Percentiles rank a stretch among this genome's conserved stretches.
phyloP scores from a whole-genome alignment of 2,329 filamentous ascomycete species.

The Sporothrix globosa region DNA sequence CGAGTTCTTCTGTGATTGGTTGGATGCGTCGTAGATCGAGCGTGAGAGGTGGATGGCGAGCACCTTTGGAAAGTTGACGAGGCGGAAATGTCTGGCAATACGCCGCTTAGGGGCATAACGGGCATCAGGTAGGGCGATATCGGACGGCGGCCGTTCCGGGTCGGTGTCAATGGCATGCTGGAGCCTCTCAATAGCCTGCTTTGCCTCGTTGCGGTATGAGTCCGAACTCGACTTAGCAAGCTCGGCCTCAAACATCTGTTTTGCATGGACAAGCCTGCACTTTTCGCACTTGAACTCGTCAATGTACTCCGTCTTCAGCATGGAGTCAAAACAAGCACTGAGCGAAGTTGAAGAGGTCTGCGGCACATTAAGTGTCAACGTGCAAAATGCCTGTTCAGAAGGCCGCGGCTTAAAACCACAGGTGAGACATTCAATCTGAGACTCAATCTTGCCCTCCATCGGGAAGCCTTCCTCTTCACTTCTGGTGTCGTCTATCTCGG shows the following conservation, averaged over 20 bases:
- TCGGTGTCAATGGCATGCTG: constrained; percentile 73
- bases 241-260: constrained; percentile 65
- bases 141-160: constrained; percentile 75
- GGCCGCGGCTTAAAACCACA: constrained; percentile 90
- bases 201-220: constrained; percentile 54
- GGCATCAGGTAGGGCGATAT: constrained; percentile 73
- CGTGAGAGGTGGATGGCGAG: constrained; percentile 90
- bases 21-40: constrained; percentile 82
- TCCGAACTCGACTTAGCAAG: constrained; percentile 58
- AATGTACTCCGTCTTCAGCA: constrained; percentile 94
- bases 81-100: constrained; percentile 85
- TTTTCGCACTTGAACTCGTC: constrained; percentile 96
- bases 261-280: constrained; percentile 82
- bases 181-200: constrained; percentile 65
- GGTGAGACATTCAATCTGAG: constrained; percentile 89
- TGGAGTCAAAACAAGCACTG: constrained; percentile 85
- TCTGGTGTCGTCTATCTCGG: constrained; percentile 13
- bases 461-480: constrained; percentile 76
- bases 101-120: constrained; percentile 76
- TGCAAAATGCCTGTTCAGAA: constrained; percentile 83
- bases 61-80: constrained; percentile 85
- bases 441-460: constrained; percentile 87
- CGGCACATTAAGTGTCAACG: constrained; percentile 87
- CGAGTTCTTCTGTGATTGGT: constrained; percentile 84
- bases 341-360: constrained; percentile 79